These are phyloP conservation scores for Oryza punctata DNA, from an alignment of 176 grass and related monocot genomes.

Conservation along the genomic window DNA sequence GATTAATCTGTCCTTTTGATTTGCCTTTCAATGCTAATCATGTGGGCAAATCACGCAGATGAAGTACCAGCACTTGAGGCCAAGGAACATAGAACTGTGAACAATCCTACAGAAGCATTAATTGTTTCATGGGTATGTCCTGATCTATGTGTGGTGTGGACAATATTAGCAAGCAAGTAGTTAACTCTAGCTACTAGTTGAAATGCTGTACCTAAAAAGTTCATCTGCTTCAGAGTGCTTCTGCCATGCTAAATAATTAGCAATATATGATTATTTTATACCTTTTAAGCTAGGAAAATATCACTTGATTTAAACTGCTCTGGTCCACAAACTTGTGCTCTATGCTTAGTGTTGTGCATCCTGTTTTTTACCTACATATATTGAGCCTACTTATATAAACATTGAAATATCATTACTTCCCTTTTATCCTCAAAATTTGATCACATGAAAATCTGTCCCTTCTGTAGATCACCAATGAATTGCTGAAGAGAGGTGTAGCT, in stretches of 20 bases:
- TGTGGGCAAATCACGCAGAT: slow-evolving; percentile 55
- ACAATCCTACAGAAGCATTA: slow-evolving; percentile 77
- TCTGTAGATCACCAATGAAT: slow-evolving; percentile 65
- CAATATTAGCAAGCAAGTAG: slow-evolving; percentile 30
- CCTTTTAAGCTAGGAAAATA: slow-evolving; percentile 4
- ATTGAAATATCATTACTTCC: not conserved
- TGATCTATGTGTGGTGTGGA: not conserved
- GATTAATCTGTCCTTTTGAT: slow-evolving; percentile 25
- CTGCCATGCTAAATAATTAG: not conserved
- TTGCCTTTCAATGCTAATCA: slow-evolving; percentile 20
- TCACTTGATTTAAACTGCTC: slow-evolving; percentile 11
- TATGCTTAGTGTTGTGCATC: not conserved
- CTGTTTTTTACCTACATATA: slow-evolving; percentile 3
- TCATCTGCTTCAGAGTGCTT: not conserved
- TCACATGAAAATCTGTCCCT: not conserved
- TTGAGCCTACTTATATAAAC: not conserved
- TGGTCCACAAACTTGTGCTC: not conserved
- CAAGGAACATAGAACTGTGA: slow-evolving; percentile 68
- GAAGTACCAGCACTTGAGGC: slow-evolving; percentile 71
- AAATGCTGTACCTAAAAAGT: slow-evolving; percentile 1
- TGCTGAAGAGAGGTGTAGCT: slow-evolving; percentile 75
- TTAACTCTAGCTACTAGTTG: not conserved
- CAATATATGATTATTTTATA: not conserved
- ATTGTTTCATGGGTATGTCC: slow-evolving; percentile 82
- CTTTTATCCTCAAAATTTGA: slow-evolving; percentile 7